phyloP scores from a whole-genome alignment of 2,329 filamentous ascomycete species.

The Cladosporium phlei region DNA sequence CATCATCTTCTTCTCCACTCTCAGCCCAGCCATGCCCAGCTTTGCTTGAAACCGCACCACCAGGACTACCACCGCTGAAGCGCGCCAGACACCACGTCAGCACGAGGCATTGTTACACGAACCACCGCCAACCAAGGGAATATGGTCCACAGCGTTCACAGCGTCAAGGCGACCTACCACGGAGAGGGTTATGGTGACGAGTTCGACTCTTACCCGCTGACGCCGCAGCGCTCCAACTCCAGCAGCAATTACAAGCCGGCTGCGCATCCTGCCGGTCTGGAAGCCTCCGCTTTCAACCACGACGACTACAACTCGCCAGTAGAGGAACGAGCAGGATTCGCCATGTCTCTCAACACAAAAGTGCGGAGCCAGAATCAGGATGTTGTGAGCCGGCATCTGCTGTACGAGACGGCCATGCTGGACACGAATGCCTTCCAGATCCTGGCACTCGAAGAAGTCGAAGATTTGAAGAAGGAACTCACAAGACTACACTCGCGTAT shows the following conservation, averaged over 20 bases:
- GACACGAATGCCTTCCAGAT: conserved; percentile 85
- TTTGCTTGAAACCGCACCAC: neutral
- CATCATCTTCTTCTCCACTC: neutral
- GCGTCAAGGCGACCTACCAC: conserved; percentile 7
- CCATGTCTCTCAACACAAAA: conserved; percentile 27
- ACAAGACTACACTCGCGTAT: conserved; percentile 69
- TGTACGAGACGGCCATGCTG: conserved; percentile 87
- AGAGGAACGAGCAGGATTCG: conserved; percentile 23
- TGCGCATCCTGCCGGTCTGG: conserved; percentile 6
- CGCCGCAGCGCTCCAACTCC: conserved; percentile 10
- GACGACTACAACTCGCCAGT: conserved; percentile 21
- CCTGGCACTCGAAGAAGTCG: conserved; percentile 85
- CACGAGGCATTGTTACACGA: neutral
- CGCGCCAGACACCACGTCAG: neutral
- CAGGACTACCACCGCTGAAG: conserved; percentile 1
- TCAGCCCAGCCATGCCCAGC: neutral
- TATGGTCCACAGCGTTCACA: conserved; percentile 13
- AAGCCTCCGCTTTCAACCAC: conserved; percentile 19
- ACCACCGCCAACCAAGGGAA: neutral
- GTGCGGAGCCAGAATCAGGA: conserved; percentile 37
- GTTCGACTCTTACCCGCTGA: conserved; percentile 10
- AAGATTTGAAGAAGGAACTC: conserved; percentile 83
- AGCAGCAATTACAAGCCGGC: conserved; percentile 12
- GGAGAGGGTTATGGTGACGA: conserved; percentile 11
- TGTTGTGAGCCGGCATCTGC: conserved; percentile 75